phyloP scores from a whole-genome alignment of 1,139 yeast genomes.

The Geotrichum histeridarum region DNA sequence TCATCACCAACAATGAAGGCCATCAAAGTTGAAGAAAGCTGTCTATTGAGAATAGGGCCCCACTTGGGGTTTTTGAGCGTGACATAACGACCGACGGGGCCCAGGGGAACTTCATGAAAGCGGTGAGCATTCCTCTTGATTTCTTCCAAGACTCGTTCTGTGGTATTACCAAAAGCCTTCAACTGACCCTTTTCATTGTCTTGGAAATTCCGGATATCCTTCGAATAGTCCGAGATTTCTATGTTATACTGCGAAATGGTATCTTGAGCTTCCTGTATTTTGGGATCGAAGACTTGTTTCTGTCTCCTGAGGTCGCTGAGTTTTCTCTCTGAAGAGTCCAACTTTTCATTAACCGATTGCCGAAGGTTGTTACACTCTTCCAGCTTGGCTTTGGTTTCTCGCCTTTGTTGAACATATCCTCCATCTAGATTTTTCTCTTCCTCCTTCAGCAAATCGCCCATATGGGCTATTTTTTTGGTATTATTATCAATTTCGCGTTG shows the following conservation, averaged over 20 bases:
- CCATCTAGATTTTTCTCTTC: slow-evolving; percentile 9
- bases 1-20: slow-evolving; percentile 65
- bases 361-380: background rate
- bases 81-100: slow-evolving; percentile 72
- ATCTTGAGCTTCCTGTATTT: slow-evolving; percentile 12
- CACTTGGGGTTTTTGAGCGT: slow-evolving; percentile 57
- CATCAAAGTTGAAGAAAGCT: slow-evolving; percentile 47
- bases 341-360: background rate
- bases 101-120: slow-evolving; percentile 58
- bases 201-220: slow-evolving; percentile 26
- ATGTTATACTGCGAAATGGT: background rate
- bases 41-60: slow-evolving; percentile 57
- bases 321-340: slow-evolving; percentile 19
- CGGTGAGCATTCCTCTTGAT: slow-evolving; percentile 35
- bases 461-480: background rate
- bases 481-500: background rate
- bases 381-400: background rate
- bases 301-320: slow-evolving; percentile 19
- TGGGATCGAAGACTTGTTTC: slow-evolving; percentile 23
- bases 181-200: slow-evolving; percentile 24
- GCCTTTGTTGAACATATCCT: slow-evolving; percentile 11
- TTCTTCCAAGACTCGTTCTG: slow-evolving; percentile 42
- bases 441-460: slow-evolving; percentile 1
- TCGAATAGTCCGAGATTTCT: slow-evolving; percentile 20
- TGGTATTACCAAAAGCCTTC: slow-evolving; percentile 47